A percentile compares a stretch with the other conserved stretches of the same genome.
Evolutionary conservation across 495 filamentous ascomycete species (phyloP).

Genomic region (Trichocladium uniseriatum): DNA sequence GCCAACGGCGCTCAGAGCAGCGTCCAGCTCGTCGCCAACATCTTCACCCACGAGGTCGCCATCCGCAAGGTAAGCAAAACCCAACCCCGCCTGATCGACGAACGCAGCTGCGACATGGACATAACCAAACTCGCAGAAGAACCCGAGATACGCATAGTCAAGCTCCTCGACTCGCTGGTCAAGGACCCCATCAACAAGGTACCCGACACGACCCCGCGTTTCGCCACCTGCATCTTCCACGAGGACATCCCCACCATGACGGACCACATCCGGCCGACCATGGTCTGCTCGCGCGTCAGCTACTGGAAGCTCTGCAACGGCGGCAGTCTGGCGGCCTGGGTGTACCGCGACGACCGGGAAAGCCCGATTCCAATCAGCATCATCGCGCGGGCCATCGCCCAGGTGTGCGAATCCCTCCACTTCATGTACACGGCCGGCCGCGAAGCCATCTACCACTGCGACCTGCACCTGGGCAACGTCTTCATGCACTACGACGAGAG

Average conservation of each 20-base stretch:
- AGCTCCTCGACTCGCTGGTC: background rate
- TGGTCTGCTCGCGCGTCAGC: background rate
- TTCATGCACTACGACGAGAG: constrained; percentile 1
- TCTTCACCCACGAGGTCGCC: background rate
- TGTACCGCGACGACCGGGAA: background rate
- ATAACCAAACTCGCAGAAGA: background rate
- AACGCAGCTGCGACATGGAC: too few species aligned
- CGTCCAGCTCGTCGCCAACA: constrained; percentile 5
- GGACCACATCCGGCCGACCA: background rate
- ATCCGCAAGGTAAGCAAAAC: constrained; percentile 5
- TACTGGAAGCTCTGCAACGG: constrained; percentile 11
- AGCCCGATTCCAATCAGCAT: constrained; percentile 1
- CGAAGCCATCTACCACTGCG: constrained; percentile 6
- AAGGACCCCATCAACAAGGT: background rate
- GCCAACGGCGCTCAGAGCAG: background rate
- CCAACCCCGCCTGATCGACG: background rate
- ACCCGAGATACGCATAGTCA: constrained; percentile 2
- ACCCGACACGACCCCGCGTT: background rate
- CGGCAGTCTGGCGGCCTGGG: background rate
- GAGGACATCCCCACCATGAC: background rate
- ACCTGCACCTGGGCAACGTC: constrained; percentile 6
- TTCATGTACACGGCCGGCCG: constrained; percentile 9
- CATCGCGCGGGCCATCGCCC: background rate
- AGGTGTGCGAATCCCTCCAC: constrained; percentile 9
- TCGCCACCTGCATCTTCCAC: background rate